phyloP scores from a whole-genome alignment of 768 basidiomycete genomes.

The Trametes cingulata region DNA sequence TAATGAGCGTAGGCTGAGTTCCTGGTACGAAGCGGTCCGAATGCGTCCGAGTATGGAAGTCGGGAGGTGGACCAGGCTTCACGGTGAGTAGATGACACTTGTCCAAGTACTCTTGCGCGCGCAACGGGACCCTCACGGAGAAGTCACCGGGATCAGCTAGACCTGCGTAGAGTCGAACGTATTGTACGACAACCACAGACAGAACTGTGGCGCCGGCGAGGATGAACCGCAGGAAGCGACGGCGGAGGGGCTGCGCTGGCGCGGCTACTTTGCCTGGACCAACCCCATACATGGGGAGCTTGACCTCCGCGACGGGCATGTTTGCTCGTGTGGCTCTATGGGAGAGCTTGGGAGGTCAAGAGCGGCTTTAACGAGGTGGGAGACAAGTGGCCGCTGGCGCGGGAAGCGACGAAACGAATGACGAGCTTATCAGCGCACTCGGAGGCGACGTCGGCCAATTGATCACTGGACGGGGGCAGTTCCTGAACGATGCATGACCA shows the following conservation, averaged over 20 bases:
- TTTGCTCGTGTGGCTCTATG: too few relatives aligned
- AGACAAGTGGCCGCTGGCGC: not conserved
- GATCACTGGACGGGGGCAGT: not conserved
- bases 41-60: conserved; percentile 50
- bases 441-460: too few relatives aligned
- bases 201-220: not conserved
- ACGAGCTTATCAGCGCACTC: too few relatives aligned
- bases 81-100: conserved; percentile 45
- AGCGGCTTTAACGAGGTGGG: not conserved
- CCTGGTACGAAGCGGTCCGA: conserved; percentile 71
- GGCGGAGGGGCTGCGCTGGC: not conserved
- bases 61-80: conserved; percentile 44
- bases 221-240: not conserved
- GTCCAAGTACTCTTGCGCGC: conserved; percentile 35
- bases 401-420: too few relatives aligned
- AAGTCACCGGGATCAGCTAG: not conserved
- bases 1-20: conserved; percentile 54
- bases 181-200: not conserved
- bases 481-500: not conserved
- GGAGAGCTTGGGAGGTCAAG: too few relatives aligned
- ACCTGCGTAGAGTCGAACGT: not conserved
- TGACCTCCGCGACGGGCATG: not conserved
- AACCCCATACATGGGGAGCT: conserved; percentile 2
- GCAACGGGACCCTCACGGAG: not conserved
- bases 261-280: not conserved